Base-by-base conservation (phyloP, 2,329 filamentous ascomycete genomes). In the Fusarium euwallaceae region DNA sequence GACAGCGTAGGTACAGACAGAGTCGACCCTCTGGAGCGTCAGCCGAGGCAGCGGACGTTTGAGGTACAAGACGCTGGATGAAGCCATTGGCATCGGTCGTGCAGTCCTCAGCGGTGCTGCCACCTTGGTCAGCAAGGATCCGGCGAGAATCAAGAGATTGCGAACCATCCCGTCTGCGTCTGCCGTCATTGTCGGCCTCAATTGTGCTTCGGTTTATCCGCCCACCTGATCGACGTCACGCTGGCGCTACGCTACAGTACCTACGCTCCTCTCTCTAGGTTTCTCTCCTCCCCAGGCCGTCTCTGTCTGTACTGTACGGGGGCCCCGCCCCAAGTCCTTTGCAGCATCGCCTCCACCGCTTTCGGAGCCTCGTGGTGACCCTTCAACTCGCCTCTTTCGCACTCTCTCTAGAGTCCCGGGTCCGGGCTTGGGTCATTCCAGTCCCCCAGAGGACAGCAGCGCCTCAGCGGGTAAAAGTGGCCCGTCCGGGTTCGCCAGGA, bases 401-500 rank as follows among this genome's bases (percentile, higher is more conserved):
- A 20, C 14, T 39, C 20, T 37, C 45, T 56, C 41, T 59, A n/a
- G 34, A 62, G 24, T 61, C 67, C 65, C 64, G 62, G 66, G 69
- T 62, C 69, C 70, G 67, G 72, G 32, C 32, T 66, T 66, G 69
- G 70, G 70, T 60, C 75, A 77, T 75, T 78, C 71, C 75, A 77
- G 65, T 74, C 66, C 59, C 63, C 61, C 39, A 69, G 72, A 71
- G 34, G 29, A 48, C 51, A 73, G 27, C 24, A 29, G 70, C 69
- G 71, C 62, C 72, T 76, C 67, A 56, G 64, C 77, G 76, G 76
- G 76, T 78, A 78, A 78, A 78, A 78, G 76, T 78, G 76, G 76
- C 71, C 70, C 76, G 67, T 61, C 68, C 56, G 69, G 70, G 64
- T 68, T 71, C 67, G 61, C 67, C 70, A 71, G 63, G 32, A 64